Percentiles rank a stretch among this genome's conserved stretches.
These are phyloP conservation scores for Fraxinus latifolia DNA, from an alignment of 305 asterid genomes.

Conservation along the genomic window DNA sequence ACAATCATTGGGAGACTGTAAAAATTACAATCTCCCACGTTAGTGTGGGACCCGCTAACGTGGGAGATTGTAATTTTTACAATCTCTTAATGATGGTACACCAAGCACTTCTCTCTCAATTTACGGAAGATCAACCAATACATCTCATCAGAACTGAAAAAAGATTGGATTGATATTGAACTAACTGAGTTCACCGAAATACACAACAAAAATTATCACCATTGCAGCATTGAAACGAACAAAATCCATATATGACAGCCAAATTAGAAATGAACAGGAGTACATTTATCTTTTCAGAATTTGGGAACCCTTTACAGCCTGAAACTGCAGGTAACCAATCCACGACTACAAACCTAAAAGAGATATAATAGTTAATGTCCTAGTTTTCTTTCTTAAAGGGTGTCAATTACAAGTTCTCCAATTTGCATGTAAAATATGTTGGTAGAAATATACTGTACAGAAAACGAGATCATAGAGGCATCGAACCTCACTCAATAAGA, in stretches of 20 bases:
- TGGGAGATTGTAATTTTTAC: too few species aligned
- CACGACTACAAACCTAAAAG: not conserved
- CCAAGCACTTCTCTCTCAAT: too few species aligned
- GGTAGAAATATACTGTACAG: not conserved
- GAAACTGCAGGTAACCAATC: not conserved
- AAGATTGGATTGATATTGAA: not conserved
- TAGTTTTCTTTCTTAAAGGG: not conserved
- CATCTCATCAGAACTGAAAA: not conserved
- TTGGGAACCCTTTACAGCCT: not conserved
- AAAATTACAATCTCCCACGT: too few species aligned
- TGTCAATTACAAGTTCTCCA: not conserved
- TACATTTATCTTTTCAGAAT: not conserved
- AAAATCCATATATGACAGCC: not conserved
- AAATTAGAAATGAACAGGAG: not conserved
- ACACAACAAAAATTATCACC: not conserved
- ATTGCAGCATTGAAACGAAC: not conserved
- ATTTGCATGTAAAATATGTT: not conserved
- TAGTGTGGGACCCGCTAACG: too few species aligned
- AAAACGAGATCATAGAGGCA: not conserved
- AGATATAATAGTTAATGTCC: not conserved
- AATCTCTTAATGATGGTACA: too few species aligned
- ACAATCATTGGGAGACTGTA: too few species aligned
- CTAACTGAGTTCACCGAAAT: not conserved
- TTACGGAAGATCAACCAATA: not conserved
- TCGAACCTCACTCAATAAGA: not conserved